Conservation (phyloP, 345 rosid genomes). For the Laguncularia racemosa region DNA sequence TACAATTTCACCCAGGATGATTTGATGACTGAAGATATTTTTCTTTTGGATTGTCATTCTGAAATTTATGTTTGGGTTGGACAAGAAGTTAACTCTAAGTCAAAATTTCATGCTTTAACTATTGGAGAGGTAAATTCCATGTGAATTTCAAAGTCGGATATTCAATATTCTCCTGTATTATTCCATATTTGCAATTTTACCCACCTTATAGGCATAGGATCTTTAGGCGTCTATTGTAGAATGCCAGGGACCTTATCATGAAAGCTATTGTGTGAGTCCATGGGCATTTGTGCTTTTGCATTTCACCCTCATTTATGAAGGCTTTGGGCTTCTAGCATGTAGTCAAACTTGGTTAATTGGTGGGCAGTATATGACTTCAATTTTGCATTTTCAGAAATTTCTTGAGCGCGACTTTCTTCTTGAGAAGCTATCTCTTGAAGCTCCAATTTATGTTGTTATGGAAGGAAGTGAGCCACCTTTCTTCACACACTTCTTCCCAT, state of each 20-base stretch:
- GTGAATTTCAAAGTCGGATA: neutral
- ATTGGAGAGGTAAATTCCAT: slow-evolving; percentile 70
- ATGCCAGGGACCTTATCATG: no score
- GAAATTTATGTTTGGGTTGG: slow-evolving; percentile 95
- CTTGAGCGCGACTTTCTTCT: slow-evolving; percentile 67
- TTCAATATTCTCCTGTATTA: neutral
- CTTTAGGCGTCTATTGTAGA: no score
- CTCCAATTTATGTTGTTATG: slow-evolving; percentile 62
- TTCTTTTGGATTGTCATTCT: slow-evolving; percentile 82
- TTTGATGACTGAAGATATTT: slow-evolving; percentile 97
- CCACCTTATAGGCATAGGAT: no score
- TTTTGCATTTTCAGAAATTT: slow-evolving; percentile 51
- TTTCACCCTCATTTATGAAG: no score
- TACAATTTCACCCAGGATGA: slow-evolving; percentile 90
- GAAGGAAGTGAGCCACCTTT: slow-evolving; percentile 97
- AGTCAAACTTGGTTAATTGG: no score
- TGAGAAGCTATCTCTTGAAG: slow-evolving; percentile 58
- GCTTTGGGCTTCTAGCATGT: no score
- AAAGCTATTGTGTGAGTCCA: no score
- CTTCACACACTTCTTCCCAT: slow-evolving; percentile 85
- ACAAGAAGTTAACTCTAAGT: slow-evolving; percentile 77
- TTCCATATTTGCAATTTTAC: neutral
- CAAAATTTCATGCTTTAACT: slow-evolving; percentile 49
- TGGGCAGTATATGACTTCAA: no score
- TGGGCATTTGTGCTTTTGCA: no score